These are phyloP conservation scores for Amphicarpaea edgeworthii DNA, from an alignment of 306 rosid species.

Conservation along the genomic window DNA sequence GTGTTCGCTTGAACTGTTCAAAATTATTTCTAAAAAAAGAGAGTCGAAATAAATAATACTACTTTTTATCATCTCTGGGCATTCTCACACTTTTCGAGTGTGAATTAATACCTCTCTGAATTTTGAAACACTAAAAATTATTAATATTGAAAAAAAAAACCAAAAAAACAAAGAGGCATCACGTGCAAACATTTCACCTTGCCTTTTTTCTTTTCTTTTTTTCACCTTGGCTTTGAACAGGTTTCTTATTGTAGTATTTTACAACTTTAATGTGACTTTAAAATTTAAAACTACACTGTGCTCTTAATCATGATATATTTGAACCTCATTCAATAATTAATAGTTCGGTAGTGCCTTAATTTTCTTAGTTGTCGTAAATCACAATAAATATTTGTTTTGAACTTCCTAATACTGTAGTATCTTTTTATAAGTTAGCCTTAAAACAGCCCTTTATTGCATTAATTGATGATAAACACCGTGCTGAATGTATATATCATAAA, in stretches of 20 bases:
- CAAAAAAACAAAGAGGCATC: background rate
- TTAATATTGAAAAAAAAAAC: too few species aligned
- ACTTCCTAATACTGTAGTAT: background rate
- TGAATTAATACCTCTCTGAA: background rate
- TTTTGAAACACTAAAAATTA: background rate
- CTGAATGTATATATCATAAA: slow-evolving; percentile 21
- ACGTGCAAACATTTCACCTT: background rate
- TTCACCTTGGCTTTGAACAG: background rate
- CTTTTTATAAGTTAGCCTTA: background rate
- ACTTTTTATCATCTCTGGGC: background rate
- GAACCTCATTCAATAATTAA: background rate
- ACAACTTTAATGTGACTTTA: background rate
- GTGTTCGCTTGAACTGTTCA: background rate
- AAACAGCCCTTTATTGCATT: background rate
- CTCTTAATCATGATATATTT: slow-evolving; percentile 1
- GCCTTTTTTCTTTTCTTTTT: too few species aligned
- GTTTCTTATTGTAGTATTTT: background rate
- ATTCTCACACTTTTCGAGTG: background rate
- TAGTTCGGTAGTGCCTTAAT: background rate
- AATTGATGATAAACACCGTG: slow-evolving; percentile 27
- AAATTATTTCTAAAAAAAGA: background rate
- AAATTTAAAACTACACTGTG: background rate
- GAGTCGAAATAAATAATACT: background rate
- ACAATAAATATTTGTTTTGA: background rate
- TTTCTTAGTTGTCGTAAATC: background rate